phyloP scores from a whole-genome alignment of 306 rosid genomes.

The Quercus berberidifolia region DNA sequence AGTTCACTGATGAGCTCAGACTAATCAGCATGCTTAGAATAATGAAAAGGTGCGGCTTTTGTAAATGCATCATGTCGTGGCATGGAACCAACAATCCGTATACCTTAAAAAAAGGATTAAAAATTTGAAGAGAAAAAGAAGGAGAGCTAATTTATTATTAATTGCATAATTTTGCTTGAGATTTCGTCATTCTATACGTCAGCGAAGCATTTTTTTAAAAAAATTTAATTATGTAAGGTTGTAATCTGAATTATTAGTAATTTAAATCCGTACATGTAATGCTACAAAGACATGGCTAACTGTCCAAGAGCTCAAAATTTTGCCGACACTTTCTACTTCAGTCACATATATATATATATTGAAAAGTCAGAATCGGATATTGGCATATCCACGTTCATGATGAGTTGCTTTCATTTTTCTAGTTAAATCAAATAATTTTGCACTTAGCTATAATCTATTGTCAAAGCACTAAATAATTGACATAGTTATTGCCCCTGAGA shows the following conservation, averaged over 20 bases:
- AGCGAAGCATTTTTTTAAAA: neutral
- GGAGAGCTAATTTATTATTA: neutral
- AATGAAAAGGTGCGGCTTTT: neutral
- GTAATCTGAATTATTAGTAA: neutral
- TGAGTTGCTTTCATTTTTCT: neutral
- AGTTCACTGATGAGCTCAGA: neutral
- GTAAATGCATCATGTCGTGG: neutral
- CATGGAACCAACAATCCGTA: neutral
- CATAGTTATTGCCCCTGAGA: neutral
- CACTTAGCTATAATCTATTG: neutral
- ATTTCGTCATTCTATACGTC: slow-evolving; percentile 33
- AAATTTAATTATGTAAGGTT: neutral
- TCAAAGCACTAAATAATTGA: too few relatives aligned
- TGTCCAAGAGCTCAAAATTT: neutral
- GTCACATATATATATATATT: neutral
- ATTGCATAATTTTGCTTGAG: neutral
- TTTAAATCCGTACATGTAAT: neutral
- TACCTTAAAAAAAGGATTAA: neutral
- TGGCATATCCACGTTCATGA: neutral
- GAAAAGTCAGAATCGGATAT: neutral
- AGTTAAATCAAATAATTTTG: neutral
- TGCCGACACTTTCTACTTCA: neutral
- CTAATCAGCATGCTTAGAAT: neutral
- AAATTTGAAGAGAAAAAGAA: neutral
- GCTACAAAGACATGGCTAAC: neutral